Percentiles rank a stretch among this genome's conserved stretches.
phyloP scores from a whole-genome alignment of 495 filamentous ascomycete genomes.

The Penicillium herquei region DNA sequence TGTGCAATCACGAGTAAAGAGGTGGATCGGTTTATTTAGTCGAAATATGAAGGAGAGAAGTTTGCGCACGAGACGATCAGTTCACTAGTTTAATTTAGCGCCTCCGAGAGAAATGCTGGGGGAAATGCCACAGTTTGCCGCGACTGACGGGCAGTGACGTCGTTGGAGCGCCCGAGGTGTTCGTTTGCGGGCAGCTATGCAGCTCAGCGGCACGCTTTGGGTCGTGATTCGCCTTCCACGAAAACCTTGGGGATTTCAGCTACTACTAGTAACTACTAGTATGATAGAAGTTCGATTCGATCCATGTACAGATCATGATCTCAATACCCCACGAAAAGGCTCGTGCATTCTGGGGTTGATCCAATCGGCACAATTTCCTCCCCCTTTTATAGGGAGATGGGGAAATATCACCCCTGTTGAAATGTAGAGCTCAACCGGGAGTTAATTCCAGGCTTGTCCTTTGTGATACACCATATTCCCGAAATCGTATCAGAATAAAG shows the following conservation, averaged over 20 bases:
- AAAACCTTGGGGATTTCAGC: neutral
- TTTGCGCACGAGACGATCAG: neutral
- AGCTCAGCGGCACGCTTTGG: neutral
- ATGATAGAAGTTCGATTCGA: neutral
- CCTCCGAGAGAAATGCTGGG: slow-evolving; percentile 6
- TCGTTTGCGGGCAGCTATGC: slow-evolving; percentile 19
- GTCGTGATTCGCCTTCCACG: neutral
- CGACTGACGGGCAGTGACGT: slow-evolving; percentile 32
- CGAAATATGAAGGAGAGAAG: neutral
- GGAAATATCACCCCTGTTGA: neutral
- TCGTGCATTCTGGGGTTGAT: slow-evolving; percentile 5
- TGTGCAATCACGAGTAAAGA: neutral
- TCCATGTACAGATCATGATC: neutral
- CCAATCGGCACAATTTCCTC: slow-evolving; percentile 7
- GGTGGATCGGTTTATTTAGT: neutral
- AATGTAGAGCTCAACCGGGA: no score
- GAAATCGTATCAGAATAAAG: no score
- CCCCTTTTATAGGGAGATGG: neutral
- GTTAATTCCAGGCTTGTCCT: no score
- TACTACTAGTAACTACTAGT: no score
- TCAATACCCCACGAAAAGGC: slow-evolving; percentile 4
- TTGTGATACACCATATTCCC: no score
- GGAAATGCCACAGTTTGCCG: slow-evolving; percentile 5
- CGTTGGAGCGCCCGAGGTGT: slow-evolving; percentile 7
- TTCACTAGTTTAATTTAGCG: neutral